Percentiles rank a stretch among this genome's conserved stretches.
Conservation (phyloP, 108 stramenopile species). For the Conticribra weissflogii region DNA sequence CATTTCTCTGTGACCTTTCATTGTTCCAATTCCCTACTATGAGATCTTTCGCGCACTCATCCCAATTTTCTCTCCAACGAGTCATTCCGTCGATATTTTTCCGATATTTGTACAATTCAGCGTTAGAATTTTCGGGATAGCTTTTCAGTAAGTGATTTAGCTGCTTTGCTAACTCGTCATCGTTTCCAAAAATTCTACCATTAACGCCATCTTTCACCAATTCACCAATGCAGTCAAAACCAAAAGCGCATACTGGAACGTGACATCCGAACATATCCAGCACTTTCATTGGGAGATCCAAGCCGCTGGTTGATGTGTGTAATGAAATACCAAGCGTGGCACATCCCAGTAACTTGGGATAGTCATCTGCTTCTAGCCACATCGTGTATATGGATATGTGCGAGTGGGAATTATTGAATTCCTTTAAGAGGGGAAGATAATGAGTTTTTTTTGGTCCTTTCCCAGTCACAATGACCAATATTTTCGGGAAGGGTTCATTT, state of each 20-base stretch:
- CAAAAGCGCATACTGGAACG: slow-evolving; percentile 92
- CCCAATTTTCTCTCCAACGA: slow-evolving; percentile 86
- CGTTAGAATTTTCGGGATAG: slow-evolving; percentile 18
- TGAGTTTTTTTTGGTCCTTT: slow-evolving; percentile 92
- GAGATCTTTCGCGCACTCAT: slow-evolving; percentile 57
- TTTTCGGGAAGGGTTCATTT: slow-evolving; percentile 21
- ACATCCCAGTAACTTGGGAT: slow-evolving; percentile 89
- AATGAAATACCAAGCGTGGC: slow-evolving; percentile 93
- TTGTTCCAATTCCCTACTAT: slow-evolving; percentile 38
- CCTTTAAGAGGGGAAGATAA: slow-evolving; percentile 54
- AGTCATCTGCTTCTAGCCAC: slow-evolving; percentile 95
- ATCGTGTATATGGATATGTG: slow-evolving; percentile 75
- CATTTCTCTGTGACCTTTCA: not conserved
- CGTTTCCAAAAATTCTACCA: slow-evolving; percentile 78
- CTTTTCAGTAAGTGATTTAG: slow-evolving; percentile 59
- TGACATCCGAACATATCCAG: slow-evolving; percentile 95
- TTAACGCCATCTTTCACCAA: slow-evolving; percentile 89
- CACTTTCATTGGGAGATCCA: slow-evolving; percentile 99
- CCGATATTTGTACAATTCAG: slow-evolving; percentile 61
- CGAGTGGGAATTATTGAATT: slow-evolving; percentile 38
- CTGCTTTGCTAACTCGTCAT: slow-evolving; percentile 67
- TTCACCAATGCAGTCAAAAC: slow-evolving; percentile 89
- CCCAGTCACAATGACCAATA: slow-evolving; percentile 94
- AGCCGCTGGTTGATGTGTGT: slow-evolving; percentile 95
- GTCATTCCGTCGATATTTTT: slow-evolving; percentile 57